A percentile compares a stretch with the other conserved stretches of the same genome.
Evolutionary conservation across 768 basidiomycete species (phyloP).

Genomic region (Psilocybe cyanescens): DNA sequence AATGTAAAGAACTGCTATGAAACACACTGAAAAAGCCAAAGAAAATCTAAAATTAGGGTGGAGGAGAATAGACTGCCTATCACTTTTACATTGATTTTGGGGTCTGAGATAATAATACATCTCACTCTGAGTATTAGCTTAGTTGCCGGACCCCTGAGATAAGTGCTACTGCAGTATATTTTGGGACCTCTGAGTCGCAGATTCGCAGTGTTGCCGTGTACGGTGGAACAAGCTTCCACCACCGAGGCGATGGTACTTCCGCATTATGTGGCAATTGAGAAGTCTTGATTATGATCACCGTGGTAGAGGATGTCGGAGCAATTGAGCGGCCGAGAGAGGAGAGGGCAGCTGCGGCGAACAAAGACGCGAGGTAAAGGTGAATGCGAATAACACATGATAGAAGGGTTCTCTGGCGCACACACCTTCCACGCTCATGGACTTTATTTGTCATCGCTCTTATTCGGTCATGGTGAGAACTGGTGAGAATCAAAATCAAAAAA

Average conservation of each 20-base stretch:
- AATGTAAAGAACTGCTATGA: background rate
- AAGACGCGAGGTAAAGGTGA: background rate
- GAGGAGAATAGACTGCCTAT: background rate
- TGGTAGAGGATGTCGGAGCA: background rate
- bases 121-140: background rate
- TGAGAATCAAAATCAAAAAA: background rate
- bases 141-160: conserved; percentile 1
- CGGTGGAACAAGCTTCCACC: background rate
- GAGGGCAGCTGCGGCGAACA: background rate
- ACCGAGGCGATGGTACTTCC: background rate
- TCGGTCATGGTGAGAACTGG: background rate
- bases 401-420: background rate
- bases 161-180: background rate
- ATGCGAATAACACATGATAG: background rate
- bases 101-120: conserved; percentile 1
- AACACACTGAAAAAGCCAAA: background rate
- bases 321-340: background rate
- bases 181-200: background rate
- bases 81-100: background rate
- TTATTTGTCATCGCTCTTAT: background rate
- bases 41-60: background rate
- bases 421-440: too few relatives aligned
- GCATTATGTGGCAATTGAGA: background rate
- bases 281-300: background rate
- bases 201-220: background rate